Evolutionary conservation across 2,329 filamentous ascomycete species (phyloP), one percentile per base, ranked within the genome.

Genomic region (Madurella mycetomatis): DNA sequence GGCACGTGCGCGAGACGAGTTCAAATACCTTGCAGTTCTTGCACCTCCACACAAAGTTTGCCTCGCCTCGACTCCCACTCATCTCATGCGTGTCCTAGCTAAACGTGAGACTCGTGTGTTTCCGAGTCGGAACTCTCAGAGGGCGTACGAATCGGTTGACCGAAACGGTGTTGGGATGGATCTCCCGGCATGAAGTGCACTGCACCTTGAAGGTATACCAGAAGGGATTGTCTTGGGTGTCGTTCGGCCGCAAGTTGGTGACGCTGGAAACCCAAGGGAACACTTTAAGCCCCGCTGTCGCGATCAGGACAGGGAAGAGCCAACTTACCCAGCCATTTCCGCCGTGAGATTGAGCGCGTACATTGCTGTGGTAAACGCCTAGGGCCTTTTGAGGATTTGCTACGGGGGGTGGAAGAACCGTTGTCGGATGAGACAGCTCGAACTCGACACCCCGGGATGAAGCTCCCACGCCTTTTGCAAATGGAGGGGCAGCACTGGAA

Each of bases 41-140:
- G 81, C 94, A 99, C 71, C 85, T 92, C 92, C 94, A 99, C n/a
- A 99, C 94, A 72, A 99, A 99, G 72, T 97, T 97, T 57, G 94
- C 94, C 72, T 97, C 92, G 61, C 94, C 94, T 66, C 90, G 83
- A 70, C 92, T 96, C 37, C 92, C 92, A 60, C 90, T 94, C 70
- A 96, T 85, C 61, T 96, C 91, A 68, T 95, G 92, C 66, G 78
- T 81, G 69, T 97, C 92, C 90, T 96, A 59, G 9, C 19, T 34
- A 5, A 9, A 16, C 18, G 16, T 46, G 48, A 57, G 41, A 57
- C 44, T 40, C 12, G 13, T 5, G 12, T 17, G 9, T 15, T 30
- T 12, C 34, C 34, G 16, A 37, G 17, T 25, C 17, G 8, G 16
- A 53, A 47, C 39, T 32, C 17, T 30, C 1, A 17, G 0, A 5